These are phyloP conservation scores for Trichophyton mentagrophytes DNA, from an alignment of 2,329 filamentous ascomycete species.

Conservation along the genomic window DNA sequence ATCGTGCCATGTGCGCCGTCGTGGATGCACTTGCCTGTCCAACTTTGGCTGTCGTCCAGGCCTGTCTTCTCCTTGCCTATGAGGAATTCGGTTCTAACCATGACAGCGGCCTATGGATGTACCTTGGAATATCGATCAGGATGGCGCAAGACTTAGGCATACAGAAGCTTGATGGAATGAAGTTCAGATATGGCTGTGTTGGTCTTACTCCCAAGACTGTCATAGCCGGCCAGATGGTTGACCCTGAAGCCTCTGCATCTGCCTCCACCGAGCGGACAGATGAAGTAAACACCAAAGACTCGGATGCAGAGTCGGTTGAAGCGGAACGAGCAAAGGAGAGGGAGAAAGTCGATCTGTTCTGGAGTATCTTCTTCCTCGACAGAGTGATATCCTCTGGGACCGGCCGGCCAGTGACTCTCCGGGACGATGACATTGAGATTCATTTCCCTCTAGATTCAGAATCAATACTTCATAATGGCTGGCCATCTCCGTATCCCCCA, in stretches of 20 bases:
- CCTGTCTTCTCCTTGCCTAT: constrained; percentile 71
- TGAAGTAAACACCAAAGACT: constrained; percentile 30
- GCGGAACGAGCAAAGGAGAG: constrained; percentile 54
- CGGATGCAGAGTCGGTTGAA: constrained; percentile 35
- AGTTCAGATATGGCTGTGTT: constrained; percentile 40
- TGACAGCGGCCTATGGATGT: constrained; percentile 89
- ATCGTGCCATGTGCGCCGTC: constrained; percentile 68
- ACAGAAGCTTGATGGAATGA: constrained; percentile 66
- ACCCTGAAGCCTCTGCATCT: not conserved
- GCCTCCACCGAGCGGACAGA: not conserved
- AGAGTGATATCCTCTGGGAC: constrained; percentile 79
- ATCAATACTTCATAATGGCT: constrained; percentile 44
- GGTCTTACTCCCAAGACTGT: constrained; percentile 46
- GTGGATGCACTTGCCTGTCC: constrained; percentile 74
- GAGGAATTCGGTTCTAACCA: constrained; percentile 80
- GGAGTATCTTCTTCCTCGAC: constrained; percentile 80
- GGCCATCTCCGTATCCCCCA: constrained; percentile 66
- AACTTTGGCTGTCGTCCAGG: constrained; percentile 70
- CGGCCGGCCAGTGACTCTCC: constrained; percentile 68
- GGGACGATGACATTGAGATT: constrained; percentile 74
- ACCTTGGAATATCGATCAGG: constrained; percentile 72
- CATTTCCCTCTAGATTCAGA: constrained; percentile 50
- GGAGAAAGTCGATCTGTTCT: constrained; percentile 76
- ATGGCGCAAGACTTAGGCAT: constrained; percentile 70
- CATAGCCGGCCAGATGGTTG: constrained; percentile 24